A percentile compares a stretch with the other conserved stretches of the same genome.
These are phyloP conservation scores for Tremellales sp. DNA, from an alignment of 1,284 basidiomycete genomes.

Conservation along the genomic window DNA sequence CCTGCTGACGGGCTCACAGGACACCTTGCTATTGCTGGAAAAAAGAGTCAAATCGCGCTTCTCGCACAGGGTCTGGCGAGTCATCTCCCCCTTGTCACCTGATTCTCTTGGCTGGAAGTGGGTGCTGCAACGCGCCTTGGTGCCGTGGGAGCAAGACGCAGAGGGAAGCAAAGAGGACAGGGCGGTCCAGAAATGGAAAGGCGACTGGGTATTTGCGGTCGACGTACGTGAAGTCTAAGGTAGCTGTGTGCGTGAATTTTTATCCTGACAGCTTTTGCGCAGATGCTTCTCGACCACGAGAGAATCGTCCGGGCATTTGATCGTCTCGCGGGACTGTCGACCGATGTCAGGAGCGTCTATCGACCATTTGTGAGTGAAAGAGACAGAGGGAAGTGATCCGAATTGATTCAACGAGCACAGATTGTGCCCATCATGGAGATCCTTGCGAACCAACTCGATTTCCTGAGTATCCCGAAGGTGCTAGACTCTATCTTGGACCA, in stretches of 20 bases:
- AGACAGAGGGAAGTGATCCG: neutral
- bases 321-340: constrained; percentile 63
- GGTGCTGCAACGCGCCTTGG: constrained; percentile 53
- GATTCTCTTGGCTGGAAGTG: constrained; percentile 53
- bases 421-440: constrained; percentile 32
- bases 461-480: constrained; percentile 24
- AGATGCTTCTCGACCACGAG: constrained; percentile 40
- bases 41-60: constrained; percentile 95
- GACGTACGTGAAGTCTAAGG: constrained; percentile 51
- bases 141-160: constrained; percentile 33
- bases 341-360: constrained; percentile 62
- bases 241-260: neutral
- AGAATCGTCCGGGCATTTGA: constrained; percentile 30
- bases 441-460: constrained; percentile 20
- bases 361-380: constrained; percentile 61
- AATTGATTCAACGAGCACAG: constrained; percentile 10
- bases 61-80: constrained; percentile 79
- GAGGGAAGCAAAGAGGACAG: constrained; percentile 51
- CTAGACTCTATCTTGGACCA: constrained; percentile 24
- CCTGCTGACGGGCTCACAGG: constrained; percentile 45
- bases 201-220: constrained; percentile 59
- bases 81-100: constrained; percentile 58
- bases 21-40: constrained; percentile 83
- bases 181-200: constrained; percentile 36
- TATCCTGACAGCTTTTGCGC: neutral